These are phyloP conservation scores for Fusarium anguioides DNA, from an alignment of 2,329 filamentous ascomycete species.

Conservation along the genomic window DNA sequence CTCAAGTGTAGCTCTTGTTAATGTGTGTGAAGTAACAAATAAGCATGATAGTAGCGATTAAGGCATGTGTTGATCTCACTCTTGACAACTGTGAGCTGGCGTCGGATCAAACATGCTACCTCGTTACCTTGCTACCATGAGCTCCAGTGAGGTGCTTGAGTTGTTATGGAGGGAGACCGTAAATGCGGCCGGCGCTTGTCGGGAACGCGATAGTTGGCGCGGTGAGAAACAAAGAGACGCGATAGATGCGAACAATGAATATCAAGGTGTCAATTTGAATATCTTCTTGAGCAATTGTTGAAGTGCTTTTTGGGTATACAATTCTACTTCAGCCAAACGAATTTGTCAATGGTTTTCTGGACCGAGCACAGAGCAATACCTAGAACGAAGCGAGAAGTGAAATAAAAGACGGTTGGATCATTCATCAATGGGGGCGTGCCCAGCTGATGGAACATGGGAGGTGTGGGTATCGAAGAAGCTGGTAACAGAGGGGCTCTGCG, in stretches of 20 bases:
- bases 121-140: conserved; percentile 14
- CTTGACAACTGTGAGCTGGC: conserved; percentile 34
- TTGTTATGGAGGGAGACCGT: conserved; percentile 34
- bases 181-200: conserved; percentile 46
- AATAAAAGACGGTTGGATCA: conserved; percentile 19
- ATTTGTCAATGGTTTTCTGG: background rate
- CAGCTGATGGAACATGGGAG: conserved; percentile 26
- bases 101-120: conserved; percentile 19
- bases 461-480: conserved; percentile 29
- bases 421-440: conserved; percentile 30
- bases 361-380: conserved; percentile 8
- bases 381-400: conserved; percentile 6
- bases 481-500: conserved; percentile 38
- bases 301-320: background rate
- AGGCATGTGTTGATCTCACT: conserved; percentile 29
- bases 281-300: background rate
- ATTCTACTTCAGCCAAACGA: background rate
- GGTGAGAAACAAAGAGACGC: conserved; percentile 38
- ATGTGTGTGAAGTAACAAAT: conserved; percentile 18
- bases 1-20: conserved; percentile 33
- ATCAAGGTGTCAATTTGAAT: background rate
- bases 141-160: conserved; percentile 11
- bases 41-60: conserved; percentile 24
- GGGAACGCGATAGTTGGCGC: conserved; percentile 42
- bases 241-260: background rate